These are phyloP conservation scores for Syzygium jambos DNA, from an alignment of 345 rosid species.

Conservation along the genomic window DNA sequence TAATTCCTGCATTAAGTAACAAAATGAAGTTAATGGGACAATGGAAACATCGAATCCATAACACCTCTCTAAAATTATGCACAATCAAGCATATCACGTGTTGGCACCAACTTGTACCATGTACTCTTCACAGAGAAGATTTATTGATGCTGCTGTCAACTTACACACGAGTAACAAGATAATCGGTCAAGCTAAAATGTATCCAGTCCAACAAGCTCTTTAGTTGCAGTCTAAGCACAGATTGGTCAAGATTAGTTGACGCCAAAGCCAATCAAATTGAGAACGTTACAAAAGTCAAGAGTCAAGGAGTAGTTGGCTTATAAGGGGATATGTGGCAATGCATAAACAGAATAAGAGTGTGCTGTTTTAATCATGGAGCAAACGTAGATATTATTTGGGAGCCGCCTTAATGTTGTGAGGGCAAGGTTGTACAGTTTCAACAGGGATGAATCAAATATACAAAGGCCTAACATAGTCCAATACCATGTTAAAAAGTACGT, in stretches of 20 bases:
- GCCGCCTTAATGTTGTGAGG: not conserved
- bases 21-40: not conserved
- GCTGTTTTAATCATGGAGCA: not conserved
- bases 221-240: not conserved
- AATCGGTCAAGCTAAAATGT: not conserved
- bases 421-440: not conserved
- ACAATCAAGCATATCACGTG: not conserved
- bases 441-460: not conserved
- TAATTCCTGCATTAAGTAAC: constrained; percentile 51
- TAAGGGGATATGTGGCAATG: not conserved
- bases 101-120: not conserved
- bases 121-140: not conserved
- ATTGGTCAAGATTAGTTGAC: not conserved
- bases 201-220: not conserved
- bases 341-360: not conserved
- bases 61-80: not conserved
- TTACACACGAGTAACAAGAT: not conserved
- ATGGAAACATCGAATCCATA: not conserved
- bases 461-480: not conserved
- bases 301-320: not conserved
- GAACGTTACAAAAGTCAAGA: not conserved
- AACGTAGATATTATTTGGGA: not conserved
- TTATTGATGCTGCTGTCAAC: not conserved
- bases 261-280: not conserved
- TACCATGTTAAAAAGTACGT: not conserved